A percentile compares a stretch with the other conserved stretches of the same genome.
Evolutionary conservation across 1,284 basidiomycete species (phyloP).

Genomic region (Irpex sp.): DNA sequence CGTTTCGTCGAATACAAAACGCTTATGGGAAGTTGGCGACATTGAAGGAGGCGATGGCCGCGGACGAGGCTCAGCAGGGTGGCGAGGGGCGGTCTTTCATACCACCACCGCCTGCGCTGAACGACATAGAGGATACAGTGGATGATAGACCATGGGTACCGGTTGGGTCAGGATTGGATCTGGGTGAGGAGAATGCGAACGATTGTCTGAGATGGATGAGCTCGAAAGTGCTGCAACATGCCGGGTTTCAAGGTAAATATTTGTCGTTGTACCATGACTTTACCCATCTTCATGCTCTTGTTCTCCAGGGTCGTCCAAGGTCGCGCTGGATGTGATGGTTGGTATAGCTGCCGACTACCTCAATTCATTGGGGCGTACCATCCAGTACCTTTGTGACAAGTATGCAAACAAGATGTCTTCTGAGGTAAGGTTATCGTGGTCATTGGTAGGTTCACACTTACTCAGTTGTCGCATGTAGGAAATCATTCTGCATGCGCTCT

Average conservation of each 20-base stretch:
- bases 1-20: slow-evolving; percentile 63
- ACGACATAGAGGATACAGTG: slow-evolving; percentile 40
- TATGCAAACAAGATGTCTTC: slow-evolving; percentile 76
- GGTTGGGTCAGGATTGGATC: slow-evolving; percentile 29
- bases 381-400: slow-evolving; percentile 80
- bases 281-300: neutral
- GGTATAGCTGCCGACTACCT: slow-evolving; percentile 82
- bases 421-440: slow-evolving; percentile 52
- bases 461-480: slow-evolving; percentile 54
- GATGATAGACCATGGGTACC: slow-evolving; percentile 58
- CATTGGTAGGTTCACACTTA: slow-evolving; percentile 4
- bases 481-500: slow-evolving; percentile 87
- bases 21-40: slow-evolving; percentile 68
- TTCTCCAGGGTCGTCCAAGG: slow-evolving; percentile 54
- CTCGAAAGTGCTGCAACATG: slow-evolving; percentile 77
- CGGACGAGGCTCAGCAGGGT: slow-evolving; percentile 40
- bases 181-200: slow-evolving; percentile 52
- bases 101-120: slow-evolving; percentile 11
- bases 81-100: slow-evolving; percentile 25
- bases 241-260: slow-evolving; percentile 79
- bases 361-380: slow-evolving; percentile 82
- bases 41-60: slow-evolving; percentile 35
- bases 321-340: slow-evolving; percentile 78
- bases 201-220: slow-evolving; percentile 70
- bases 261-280: slow-evolving; percentile 1